phyloP scores from a whole-genome alignment of 2,329 filamentous ascomycete genomes.

The Mycosphaerelloides madeirae region DNA sequence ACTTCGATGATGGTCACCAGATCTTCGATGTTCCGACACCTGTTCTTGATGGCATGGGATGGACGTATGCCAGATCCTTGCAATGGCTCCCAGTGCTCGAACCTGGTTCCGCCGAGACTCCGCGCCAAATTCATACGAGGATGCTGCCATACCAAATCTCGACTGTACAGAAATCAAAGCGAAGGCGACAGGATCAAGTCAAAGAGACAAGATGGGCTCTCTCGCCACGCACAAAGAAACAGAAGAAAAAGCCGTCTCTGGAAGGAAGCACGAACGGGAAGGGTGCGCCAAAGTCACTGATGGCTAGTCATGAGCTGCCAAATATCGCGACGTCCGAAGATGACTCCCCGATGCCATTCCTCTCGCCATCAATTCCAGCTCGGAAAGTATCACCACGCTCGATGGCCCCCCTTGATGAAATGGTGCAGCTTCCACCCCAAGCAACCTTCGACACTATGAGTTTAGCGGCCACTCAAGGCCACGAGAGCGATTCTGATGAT shows the following conservation, averaged over 20 bases:
- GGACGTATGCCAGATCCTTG: constrained; percentile 1
- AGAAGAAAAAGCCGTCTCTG: no score
- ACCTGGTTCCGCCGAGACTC: no score
- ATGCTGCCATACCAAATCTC: no score
- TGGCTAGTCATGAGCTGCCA: constrained; percentile 29
- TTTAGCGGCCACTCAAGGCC: constrained; percentile 30
- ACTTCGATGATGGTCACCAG: constrained; percentile 9
- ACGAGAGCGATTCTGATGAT: constrained; percentile 45
- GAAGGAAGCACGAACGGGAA: no score
- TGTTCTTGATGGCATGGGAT: constrained; percentile 19
- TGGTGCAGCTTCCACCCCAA: constrained; percentile 51
- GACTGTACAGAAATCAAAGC: no score
- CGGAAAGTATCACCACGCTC: constrained; percentile 30
- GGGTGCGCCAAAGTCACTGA: constrained; percentile 18
- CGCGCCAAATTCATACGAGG: no score
- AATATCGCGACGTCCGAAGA: constrained; percentile 10
- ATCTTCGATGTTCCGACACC: constrained; percentile 17
- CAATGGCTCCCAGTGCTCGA: no score
- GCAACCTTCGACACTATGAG: constrained; percentile 48
- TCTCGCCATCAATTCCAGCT: constrained; percentile 29
- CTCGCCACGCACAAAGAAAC: no score
- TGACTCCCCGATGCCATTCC: constrained; percentile 29
- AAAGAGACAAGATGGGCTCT: no score
- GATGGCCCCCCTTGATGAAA: constrained; percentile 49
- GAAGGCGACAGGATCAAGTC: no score